Percentiles rank a stretch among this genome's conserved stretches.
phyloP scores from a whole-genome alignment of 1,284 basidiomycete genomes.

The Stereum hirsutum region DNA sequence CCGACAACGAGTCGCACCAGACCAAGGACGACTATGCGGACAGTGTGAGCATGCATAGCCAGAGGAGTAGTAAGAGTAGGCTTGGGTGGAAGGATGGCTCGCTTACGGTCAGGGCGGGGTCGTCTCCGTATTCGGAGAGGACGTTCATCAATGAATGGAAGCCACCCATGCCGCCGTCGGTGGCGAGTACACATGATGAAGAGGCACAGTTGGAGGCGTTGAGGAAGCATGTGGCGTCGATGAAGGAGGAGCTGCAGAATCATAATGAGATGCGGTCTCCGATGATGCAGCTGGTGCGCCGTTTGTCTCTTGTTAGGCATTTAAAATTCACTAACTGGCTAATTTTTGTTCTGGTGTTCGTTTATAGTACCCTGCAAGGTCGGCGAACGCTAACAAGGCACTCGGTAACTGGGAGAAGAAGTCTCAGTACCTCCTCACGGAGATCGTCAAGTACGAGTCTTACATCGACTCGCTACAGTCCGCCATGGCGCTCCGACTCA shows the following conservation, averaged over 20 bases:
- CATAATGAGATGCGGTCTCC: conserved; percentile 83
- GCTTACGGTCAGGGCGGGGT: conserved; percentile 49
- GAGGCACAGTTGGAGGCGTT: conserved; percentile 86
- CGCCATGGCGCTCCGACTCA: conserved; percentile 75
- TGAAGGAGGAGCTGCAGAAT: conserved; percentile 73
- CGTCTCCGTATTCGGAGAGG: conserved; percentile 68
- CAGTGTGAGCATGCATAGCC: conserved; percentile 60
- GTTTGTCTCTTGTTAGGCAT: conserved; percentile 3
- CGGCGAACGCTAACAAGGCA: conserved; percentile 71
- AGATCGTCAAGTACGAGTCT: conserved; percentile 94
- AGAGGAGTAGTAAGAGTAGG: conserved; percentile 55
- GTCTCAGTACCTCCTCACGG: conserved; percentile 79
- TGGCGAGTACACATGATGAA: conserved; percentile 83
- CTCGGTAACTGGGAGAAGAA: conserved; percentile 90
- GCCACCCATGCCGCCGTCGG: conserved; percentile 73
- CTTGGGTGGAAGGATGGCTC: conserved; percentile 57
- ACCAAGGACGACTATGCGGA: conserved; percentile 44
- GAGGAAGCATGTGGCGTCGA: conserved; percentile 64
- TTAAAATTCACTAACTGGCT: conserved; percentile 7
- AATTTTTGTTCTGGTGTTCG: not conserved
- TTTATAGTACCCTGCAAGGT: conserved; percentile 70
- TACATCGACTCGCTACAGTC: conserved; percentile 84
- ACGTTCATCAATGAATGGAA: conserved; percentile 94
- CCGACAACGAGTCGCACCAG: conserved; percentile 44
- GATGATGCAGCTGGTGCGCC: conserved; percentile 73